Evolutionary conservation across 768 basidiomycete genomes (phyloP).

Genomic region (Rhodotorula paludigena): DNA sequence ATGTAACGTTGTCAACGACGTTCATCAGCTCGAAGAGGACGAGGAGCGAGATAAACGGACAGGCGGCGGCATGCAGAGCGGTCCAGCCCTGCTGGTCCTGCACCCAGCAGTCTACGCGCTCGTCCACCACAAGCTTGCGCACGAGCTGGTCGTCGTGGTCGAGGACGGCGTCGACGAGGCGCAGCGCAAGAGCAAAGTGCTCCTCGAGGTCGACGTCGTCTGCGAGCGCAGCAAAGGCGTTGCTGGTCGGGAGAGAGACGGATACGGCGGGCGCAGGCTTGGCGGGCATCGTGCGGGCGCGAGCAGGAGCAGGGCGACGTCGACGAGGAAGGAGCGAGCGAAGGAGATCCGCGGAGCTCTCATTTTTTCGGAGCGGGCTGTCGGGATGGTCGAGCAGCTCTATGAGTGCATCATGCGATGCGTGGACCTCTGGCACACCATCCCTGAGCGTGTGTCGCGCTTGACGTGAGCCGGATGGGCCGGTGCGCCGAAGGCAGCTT

Average conservation of each 20-base stretch:
- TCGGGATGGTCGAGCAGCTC: too few species aligned
- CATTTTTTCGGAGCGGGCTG: too few species aligned
- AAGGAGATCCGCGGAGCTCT: too few species aligned
- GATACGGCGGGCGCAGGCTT: not conserved
- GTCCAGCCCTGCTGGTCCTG: constrained; percentile 77
- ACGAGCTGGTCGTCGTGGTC: constrained; percentile 24
- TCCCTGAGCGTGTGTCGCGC: too few species aligned
- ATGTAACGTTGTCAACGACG: constrained; percentile 8
- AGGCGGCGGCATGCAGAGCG: constrained; percentile 75
- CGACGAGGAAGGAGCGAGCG: too few species aligned
- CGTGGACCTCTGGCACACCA: too few species aligned
- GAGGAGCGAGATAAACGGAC: constrained; percentile 7
- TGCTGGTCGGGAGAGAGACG: not conserved
- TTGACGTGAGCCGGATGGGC: too few species aligned
- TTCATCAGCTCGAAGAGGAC: not conserved
- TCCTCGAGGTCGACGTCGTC: constrained; percentile 10
- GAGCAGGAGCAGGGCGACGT: too few species aligned
- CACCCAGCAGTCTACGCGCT: constrained; percentile 70
- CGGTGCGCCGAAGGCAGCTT: too few species aligned
- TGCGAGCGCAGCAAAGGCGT: not conserved
- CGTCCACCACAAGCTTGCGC: constrained; percentile 48
- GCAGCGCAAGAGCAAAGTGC: constrained; percentile 14
- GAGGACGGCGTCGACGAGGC: constrained; percentile 23
- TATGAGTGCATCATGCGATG: too few species aligned
- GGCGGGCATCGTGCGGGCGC: not conserved